Base-by-base conservation (phyloP, 225 moss, liverwort and hornwort species). In the Antitrichia curtipendula region DNA sequence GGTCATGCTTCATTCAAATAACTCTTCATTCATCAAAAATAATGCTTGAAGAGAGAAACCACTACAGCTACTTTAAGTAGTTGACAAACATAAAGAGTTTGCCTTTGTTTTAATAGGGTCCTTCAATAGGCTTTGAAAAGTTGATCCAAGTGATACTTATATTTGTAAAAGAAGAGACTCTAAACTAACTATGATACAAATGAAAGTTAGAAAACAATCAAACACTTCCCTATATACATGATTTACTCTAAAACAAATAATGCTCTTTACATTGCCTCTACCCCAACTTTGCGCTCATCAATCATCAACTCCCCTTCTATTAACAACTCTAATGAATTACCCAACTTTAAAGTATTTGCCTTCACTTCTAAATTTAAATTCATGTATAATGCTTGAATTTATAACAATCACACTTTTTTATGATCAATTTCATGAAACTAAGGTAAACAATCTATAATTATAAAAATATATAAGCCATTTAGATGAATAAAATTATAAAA, bases 101-200 rank as follows among this genome's bases (percentile, higher is more conserved):
- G 0, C n/a, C n/a, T 63, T 63, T 18, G 61, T 11, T 41, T n/a
- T 36, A 12, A 11, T n/a, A 8, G 8, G 8, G 8, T 41, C 25
- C 15, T 0, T 8, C 45, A 45, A 45, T 6, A 45, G 8, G 45
- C n/a, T 70, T 0, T 1, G 2, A 71, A 27, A 15, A 71, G 3
- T 27, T 16, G 6, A 5, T 65, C 3, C 2, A 0, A 71, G 1
- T 43, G 28, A 43, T 2, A n/a, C n/a, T n/a, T n/a, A n/a, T n/a
- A n/a, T n/a, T n/a, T n/a, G n/a, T n/a, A n/a, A n/a, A n/a, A n/a
- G n/a, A n/a, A n/a, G n/a, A n/a, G n/a, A n/a, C n/a, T n/a, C n/a
- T n/a, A n/a, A n/a, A n/a, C n/a, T n/a, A n/a, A n/a, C n/a, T n/a
- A n/a, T n/a, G n/a, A 45, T 45, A 45, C 45, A 45, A 45, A 45